These are phyloP conservation scores for Zymoseptoria crescenta DNA, from an alignment of 2,329 filamentous ascomycete species.

Conservation along the genomic window DNA sequence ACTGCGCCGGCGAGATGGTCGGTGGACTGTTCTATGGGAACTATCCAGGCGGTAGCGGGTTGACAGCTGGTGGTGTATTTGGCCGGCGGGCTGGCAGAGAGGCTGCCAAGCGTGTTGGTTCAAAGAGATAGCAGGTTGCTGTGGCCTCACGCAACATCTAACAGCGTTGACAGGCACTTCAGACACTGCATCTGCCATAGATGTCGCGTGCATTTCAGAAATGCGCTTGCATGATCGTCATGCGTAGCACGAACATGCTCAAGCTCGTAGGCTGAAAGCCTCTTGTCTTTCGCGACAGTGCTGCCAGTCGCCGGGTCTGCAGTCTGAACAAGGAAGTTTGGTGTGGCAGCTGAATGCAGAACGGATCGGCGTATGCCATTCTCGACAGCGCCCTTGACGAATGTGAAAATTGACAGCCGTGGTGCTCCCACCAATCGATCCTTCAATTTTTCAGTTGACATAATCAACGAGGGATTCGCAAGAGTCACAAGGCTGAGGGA, in stretches of 20 bases:
- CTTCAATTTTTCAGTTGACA: neutral
- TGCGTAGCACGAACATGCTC: too few species aligned
- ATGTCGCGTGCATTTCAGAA: too few species aligned
- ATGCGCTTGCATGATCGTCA: too few species aligned
- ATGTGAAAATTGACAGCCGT: neutral
- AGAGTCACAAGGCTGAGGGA: neutral
- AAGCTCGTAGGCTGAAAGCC: too few species aligned
- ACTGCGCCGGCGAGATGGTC: constrained; percentile 58
- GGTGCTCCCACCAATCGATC: neutral
- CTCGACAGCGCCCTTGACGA: too few species aligned
- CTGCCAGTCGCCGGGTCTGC: too few species aligned
- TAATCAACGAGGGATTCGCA: neutral
- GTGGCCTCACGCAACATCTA: neutral
- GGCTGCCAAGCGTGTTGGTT: constrained; percentile 16
- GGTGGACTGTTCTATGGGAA: constrained; percentile 57
- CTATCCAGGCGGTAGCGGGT: constrained; percentile 55
- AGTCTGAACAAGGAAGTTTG: too few species aligned
- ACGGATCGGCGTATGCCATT: too few species aligned
- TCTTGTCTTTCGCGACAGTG: too few species aligned
- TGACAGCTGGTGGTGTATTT: constrained; percentile 53
- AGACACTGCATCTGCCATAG: too few species aligned
- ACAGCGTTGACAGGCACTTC: too few species aligned
- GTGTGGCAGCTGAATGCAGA: too few species aligned
- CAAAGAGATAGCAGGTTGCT: neutral
- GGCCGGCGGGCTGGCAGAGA: constrained; percentile 37